Percentiles rank a stretch among this genome's conserved stretches.
Evolutionary conservation across 164 flowering plant genomes (phyloP).

Genomic region (Kalanchoe fedtschenkoi): DNA sequence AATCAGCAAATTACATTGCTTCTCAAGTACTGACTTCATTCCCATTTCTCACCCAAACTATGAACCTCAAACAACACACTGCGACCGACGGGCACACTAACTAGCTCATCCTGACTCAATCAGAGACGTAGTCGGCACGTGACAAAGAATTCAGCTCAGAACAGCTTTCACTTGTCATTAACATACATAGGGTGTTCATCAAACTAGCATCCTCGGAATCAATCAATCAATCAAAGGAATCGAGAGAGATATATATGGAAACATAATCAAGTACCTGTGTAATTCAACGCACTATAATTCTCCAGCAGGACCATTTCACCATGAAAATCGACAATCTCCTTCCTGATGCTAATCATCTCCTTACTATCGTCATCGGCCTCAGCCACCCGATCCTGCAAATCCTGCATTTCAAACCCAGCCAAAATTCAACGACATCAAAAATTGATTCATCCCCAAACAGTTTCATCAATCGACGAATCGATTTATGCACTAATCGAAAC

Average conservation of each 20-base stretch:
- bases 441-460: no score
- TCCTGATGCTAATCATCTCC: conserved; percentile 50
- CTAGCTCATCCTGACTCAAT: no score
- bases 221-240: background rate
- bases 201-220: no score
- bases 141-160: no score
- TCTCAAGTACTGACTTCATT: no score
- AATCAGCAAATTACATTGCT: no score
- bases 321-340: conserved; percentile 84
- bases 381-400: conserved; percentile 62
- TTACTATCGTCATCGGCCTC: conserved; percentile 45
- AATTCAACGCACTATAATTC: conserved; percentile 90
- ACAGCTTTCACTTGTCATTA: no score
- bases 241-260: background rate
- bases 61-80: no score
- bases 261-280: conserved; percentile 65
- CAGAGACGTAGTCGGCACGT: no score
- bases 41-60: no score
- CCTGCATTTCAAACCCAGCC: conserved; percentile 29
- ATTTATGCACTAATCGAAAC: background rate
- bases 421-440: background rate
- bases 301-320: conserved; percentile 94
- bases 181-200: no score
- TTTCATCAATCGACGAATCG: background rate
- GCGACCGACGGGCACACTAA: no score